Percentiles rank a stretch among this genome's conserved stretches.
Evolutionary conservation across 305 asterid genomes (phyloP).

Genomic region (Rubia tinctorum): DNA sequence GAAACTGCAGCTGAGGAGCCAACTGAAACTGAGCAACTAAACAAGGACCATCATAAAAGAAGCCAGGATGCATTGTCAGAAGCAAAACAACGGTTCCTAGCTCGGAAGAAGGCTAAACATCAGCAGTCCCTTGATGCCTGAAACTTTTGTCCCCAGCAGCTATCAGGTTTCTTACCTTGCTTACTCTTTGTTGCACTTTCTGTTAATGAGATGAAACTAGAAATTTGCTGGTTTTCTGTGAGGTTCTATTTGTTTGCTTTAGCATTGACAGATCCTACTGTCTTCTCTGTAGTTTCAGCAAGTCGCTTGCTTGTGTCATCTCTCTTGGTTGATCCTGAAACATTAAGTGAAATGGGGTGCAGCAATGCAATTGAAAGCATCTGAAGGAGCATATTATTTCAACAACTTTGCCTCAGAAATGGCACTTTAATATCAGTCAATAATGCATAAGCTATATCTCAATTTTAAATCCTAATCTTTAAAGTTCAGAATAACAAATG

Average conservation of each 20-base stretch:
- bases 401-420: background rate
- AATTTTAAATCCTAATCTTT: background rate
- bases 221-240: too few relatives aligned
- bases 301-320: background rate
- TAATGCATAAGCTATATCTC: background rate
- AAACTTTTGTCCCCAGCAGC: background rate
- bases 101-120: slow-evolving; percentile 64
- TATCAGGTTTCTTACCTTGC: too few relatives aligned
- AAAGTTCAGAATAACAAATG: background rate
- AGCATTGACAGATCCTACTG: background rate
- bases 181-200: background rate
- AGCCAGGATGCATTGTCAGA: slow-evolving; percentile 60
- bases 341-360: background rate
- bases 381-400: background rate
- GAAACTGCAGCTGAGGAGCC: slow-evolving; percentile 28
- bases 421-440: background rate
- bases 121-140: slow-evolving; percentile 1
- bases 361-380: too few relatives aligned
- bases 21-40: slow-evolving; percentile 37
- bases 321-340: background rate
- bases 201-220: background rate
- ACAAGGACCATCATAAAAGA: slow-evolving; percentile 46
- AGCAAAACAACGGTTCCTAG: slow-evolving; percentile 73
- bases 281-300: background rate
- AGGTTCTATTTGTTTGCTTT: too few relatives aligned